Conservation (phyloP, 805 yeast genomes). For the Clavispora asparagi region DNA sequence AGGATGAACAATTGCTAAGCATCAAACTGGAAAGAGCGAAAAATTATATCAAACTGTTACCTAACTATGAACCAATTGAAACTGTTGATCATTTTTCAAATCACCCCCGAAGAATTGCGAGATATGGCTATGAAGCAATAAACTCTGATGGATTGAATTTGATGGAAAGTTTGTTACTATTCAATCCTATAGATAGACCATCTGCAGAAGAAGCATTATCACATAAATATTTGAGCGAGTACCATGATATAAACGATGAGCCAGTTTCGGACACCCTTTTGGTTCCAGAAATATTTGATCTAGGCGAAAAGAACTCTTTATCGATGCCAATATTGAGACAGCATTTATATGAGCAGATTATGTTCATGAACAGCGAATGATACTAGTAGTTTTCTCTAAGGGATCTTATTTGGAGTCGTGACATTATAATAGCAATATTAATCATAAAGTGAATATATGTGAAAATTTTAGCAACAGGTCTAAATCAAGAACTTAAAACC, state of each 20-base stretch:
- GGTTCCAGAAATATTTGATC: slow-evolving; percentile 13
- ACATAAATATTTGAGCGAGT: slow-evolving; percentile 80
- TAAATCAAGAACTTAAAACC: slow-evolving; percentile 39
- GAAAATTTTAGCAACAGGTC: neutral
- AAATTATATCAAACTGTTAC: slow-evolving; percentile 13
- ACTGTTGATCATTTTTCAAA: slow-evolving; percentile 3
- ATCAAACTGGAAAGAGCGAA: slow-evolving; percentile 12
- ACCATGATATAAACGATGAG: slow-evolving; percentile 63
- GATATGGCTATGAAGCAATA: slow-evolving; percentile 9
- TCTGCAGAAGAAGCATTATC: slow-evolving; percentile 8
- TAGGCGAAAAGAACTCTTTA: slow-evolving; percentile 7
- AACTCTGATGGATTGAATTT: slow-evolving; percentile 12
- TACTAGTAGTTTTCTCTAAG: no score
- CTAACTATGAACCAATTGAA: slow-evolving; percentile 3
- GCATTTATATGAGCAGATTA: slow-evolving; percentile 9
- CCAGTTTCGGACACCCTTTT: slow-evolving; percentile 9
- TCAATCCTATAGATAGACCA: slow-evolving; percentile 10
- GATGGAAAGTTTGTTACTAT: slow-evolving; percentile 10
- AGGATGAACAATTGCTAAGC: slow-evolving; percentile 17
- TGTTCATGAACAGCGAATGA: neutral
- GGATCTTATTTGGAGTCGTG: neutral
- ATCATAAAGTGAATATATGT: no score
- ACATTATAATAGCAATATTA: neutral
- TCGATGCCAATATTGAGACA: slow-evolving; percentile 9
- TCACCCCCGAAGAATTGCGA: slow-evolving; percentile 10